Conservation (phyloP, 108 stramenopile genomes). For the Aurantiochytrium sp. region DNA sequence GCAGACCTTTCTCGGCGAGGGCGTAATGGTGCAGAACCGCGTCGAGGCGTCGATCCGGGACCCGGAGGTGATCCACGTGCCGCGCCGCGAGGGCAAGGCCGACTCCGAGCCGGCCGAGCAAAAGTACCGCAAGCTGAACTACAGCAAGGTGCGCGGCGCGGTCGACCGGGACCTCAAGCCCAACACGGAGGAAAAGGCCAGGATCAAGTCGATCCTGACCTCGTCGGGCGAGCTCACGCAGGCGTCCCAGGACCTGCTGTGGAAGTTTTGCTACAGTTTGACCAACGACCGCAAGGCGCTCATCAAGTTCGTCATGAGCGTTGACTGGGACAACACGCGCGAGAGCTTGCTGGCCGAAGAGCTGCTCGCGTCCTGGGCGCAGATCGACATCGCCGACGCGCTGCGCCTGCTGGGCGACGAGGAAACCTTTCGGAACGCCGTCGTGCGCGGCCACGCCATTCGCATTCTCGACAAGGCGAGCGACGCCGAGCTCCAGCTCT, state of each 20-base stretch:
- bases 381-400: conserved; percentile 91
- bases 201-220: conserved; percentile 74
- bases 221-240: conserved; percentile 74
- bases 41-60: neutral
- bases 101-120: conserved; percentile 69
- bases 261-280: conserved; percentile 88
- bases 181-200: conserved; percentile 69
- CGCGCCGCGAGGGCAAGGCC: conserved; percentile 39
- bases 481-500: conserved; percentile 86
- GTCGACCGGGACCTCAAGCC: conserved; percentile 94
- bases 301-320: conserved; percentile 86
- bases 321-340: conserved; percentile 86
- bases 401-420: conserved; percentile 88
- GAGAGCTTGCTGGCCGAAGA: conserved; percentile 90
- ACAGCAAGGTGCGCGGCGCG: conserved; percentile 79
- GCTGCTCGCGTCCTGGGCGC: conserved; percentile 90
- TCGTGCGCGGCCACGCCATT: conserved; percentile 89
- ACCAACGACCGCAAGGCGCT: conserved; percentile 85
- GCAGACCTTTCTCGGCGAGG: conserved; percentile 35
- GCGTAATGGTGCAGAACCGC: neutral
- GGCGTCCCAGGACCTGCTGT: conserved; percentile 89
- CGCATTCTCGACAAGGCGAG: conserved; percentile 77
- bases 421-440: conserved; percentile 76
- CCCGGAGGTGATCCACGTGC: neutral
- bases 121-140: conserved; percentile 85